Conservation (phyloP, 164 flowering plant species). For the Cinnamomum micranthum region DNA sequence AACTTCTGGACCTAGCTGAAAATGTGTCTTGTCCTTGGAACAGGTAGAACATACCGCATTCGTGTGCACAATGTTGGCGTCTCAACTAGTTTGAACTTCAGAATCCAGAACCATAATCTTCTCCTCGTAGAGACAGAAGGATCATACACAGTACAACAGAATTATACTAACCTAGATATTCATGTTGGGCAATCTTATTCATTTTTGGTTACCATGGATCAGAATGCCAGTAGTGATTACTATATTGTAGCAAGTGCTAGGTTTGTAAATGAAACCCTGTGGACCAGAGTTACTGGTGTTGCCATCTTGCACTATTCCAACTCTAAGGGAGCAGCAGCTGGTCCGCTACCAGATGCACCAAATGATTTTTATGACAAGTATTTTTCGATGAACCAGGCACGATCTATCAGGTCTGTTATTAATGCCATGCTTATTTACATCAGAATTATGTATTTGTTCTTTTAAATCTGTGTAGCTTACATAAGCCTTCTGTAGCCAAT, state of each 20-base stretch:
- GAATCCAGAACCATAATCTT: slow-evolving; percentile 83
- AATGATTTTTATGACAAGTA: slow-evolving; percentile 81
- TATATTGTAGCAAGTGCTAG: slow-evolving; percentile 97
- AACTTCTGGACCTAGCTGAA: not conserved
- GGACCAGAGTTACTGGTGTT: slow-evolving; percentile 92
- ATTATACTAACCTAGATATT: slow-evolving; percentile 88
- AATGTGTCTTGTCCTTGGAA: slow-evolving; percentile 5
- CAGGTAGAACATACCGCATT: slow-evolving; percentile 92
- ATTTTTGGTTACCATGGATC: slow-evolving; percentile 92
- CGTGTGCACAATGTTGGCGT: slow-evolving; percentile 92
- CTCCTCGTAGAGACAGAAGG: slow-evolving; percentile 90
- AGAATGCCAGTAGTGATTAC: slow-evolving; percentile 89
- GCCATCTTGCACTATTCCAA: slow-evolving; percentile 78
- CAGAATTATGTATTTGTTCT: too few relatives aligned
- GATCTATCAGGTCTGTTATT: slow-evolving; percentile 76
- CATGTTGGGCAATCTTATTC: slow-evolving; percentile 99
- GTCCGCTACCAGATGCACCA: slow-evolving; percentile 85
- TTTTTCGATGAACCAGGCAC: slow-evolving; percentile 97
- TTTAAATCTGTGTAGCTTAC: not conserved
- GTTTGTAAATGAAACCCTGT: slow-evolving; percentile 74
- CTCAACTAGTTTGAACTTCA: slow-evolving; percentile 89
- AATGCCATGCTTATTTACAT: not conserved
- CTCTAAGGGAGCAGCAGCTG: slow-evolving; percentile 75
- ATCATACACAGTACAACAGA: slow-evolving; percentile 90
- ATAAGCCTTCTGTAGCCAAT: not conserved